These are phyloP conservation scores for Leishmania martiniquensis DNA, from an alignment of 208 protist genomes.

Conservation along the genomic window DNA sequence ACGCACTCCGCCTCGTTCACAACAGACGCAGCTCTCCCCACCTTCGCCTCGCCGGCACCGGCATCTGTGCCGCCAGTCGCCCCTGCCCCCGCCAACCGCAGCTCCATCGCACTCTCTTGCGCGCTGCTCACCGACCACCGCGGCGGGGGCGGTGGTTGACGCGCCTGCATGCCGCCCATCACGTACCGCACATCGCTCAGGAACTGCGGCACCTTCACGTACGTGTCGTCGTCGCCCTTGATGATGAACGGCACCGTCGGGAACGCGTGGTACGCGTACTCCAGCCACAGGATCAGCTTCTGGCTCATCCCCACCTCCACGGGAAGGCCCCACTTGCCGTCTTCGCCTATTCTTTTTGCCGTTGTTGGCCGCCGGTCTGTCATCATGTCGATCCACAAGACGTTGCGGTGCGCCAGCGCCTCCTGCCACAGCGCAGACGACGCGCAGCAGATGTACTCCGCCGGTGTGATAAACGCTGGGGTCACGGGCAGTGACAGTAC, in stretches of 20 bases:
- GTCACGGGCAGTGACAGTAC: too few relatives aligned
- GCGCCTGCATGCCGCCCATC: neutral
- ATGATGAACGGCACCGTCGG: constrained; percentile 37
- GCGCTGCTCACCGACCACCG: neutral
- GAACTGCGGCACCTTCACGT: constrained; percentile 54
- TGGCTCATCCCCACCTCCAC: constrained; percentile 40
- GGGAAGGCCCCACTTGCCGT: constrained; percentile 31
- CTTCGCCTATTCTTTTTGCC: constrained; percentile 16
- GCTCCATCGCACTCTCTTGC: too few relatives aligned
- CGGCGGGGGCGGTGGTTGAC: too few relatives aligned
- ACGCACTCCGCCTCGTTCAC: constrained; percentile 26
- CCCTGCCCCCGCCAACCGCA: too few relatives aligned
- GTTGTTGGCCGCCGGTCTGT: constrained; percentile 34
- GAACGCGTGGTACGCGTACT: constrained; percentile 40
- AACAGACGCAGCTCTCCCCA: too few relatives aligned
- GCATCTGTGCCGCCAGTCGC: too few relatives aligned
- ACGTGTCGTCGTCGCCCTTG: constrained; percentile 60
- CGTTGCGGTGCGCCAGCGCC: constrained; percentile 35
- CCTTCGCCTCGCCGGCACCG: neutral
- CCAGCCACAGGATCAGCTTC: constrained; percentile 47
- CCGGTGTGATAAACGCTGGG: too few relatives aligned
- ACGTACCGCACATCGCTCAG: constrained; percentile 36
- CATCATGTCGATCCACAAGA: constrained; percentile 32
- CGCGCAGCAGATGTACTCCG: too few relatives aligned
- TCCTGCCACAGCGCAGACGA: constrained; percentile 30